phyloP scores from a whole-genome alignment of 176 grass and related monocot species.

The Phoenix dactylifera region DNA sequence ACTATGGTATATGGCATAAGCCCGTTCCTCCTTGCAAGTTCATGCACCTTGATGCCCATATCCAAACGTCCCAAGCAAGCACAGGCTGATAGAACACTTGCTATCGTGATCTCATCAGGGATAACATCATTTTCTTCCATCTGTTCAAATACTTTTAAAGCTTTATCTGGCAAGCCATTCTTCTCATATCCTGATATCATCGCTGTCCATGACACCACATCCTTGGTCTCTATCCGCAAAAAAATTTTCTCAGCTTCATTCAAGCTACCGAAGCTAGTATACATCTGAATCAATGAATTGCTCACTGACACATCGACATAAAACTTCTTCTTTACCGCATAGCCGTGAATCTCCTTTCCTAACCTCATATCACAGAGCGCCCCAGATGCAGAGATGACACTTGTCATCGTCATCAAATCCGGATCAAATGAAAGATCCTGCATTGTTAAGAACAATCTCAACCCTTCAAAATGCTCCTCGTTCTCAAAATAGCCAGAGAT shows the following conservation, averaged over 20 bases:
- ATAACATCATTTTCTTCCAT: conserved; percentile 57
- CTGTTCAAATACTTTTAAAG: conserved; percentile 65
- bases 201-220: conserved; percentile 76
- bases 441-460: conserved; percentile 69
- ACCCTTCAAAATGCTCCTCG: conserved; percentile 27
- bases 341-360: conserved; percentile 66
- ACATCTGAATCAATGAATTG: conserved; percentile 92
- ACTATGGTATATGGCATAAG: conserved; percentile 41
- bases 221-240: conserved; percentile 49
- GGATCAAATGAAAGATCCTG: conserved; percentile 55
- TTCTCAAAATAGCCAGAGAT: conserved; percentile 79
- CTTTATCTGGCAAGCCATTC: conserved; percentile 57
- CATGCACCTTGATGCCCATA: conserved; percentile 64
- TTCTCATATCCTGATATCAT: conserved; percentile 98
- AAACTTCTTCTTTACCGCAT: conserved; percentile 68
- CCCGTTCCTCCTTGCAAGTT: conserved; percentile 44
- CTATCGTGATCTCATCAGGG: conserved; percentile 64
- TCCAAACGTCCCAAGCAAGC: conserved; percentile 52
- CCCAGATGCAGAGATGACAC: conserved; percentile 60
- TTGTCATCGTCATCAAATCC: conserved; percentile 64
- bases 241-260: conserved; percentile 53
- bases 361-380: conserved; percentile 27
- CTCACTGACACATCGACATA: conserved; percentile 40
- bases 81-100: conserved; percentile 68
- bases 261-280: conserved; percentile 43